A percentile compares a stretch with the other conserved stretches of the same genome.
Conservation (phyloP, 176 grass and related monocot species). For the Carex littledalei region DNA sequence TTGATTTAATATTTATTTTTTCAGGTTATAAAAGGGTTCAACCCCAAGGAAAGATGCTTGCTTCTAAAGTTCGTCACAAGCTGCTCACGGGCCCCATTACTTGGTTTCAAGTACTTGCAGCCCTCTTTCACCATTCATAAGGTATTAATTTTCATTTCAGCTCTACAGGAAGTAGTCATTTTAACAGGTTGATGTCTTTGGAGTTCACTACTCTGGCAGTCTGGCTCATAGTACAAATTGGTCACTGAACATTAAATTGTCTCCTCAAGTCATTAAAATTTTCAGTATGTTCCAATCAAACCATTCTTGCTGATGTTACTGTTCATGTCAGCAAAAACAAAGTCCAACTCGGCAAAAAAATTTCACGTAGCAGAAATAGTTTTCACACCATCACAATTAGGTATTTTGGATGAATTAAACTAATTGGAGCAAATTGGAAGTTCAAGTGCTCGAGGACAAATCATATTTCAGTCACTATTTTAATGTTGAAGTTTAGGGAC, state of each 20-base stretch:
- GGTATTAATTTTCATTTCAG: conserved; percentile 33
- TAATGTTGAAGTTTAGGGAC: neutral
- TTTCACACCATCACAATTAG: neutral
- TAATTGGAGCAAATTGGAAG: neutral
- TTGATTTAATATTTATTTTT: neutral
- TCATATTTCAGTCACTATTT: neutral
- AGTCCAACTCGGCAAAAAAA: neutral
- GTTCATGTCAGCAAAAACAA: neutral
- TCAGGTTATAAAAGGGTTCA: conserved; percentile 84
- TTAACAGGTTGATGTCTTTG: no score
- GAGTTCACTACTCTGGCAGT: no score
- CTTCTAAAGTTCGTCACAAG: conserved; percentile 92
- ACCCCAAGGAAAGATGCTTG: conserved; percentile 72
- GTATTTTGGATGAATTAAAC: neutral
- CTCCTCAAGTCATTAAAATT: no score
- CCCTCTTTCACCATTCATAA: conserved; percentile 95
- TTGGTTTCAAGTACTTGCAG: conserved; percentile 91
- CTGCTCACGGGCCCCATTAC: conserved; percentile 89
- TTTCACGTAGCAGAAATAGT: neutral
- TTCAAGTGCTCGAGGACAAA: neutral
- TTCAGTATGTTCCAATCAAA: neutral
- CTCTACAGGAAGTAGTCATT: neutral
- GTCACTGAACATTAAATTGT: no score
- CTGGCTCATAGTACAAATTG: no score
- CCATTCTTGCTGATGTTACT: neutral